These are phyloP conservation scores for Cucumis sativus DNA, from an alignment of 306 rosid species.

Conservation along the genomic window DNA sequence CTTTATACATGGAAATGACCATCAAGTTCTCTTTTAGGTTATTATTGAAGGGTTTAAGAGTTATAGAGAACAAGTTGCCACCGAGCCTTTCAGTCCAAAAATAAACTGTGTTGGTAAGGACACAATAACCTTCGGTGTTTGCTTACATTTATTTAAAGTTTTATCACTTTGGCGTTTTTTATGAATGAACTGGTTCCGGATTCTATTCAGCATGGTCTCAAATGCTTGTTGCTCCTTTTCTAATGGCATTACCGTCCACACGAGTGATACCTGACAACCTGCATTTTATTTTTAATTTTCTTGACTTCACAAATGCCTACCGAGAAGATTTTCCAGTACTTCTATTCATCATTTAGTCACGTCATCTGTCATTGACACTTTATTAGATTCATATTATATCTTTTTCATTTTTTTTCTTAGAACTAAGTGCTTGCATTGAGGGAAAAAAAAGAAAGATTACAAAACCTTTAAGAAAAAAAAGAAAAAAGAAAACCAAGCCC, in stretches of 20 bases:
- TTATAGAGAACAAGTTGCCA: slow-evolving; percentile 80
- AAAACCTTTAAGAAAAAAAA: too few relatives aligned
- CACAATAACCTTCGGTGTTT: slow-evolving; percentile 6
- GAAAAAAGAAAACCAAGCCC: too few relatives aligned
- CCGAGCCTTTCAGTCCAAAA: slow-evolving; percentile 95
- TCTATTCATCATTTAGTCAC: not conserved
- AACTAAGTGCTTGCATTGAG: too few relatives aligned
- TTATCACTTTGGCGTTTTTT: not conserved
- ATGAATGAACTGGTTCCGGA: not conserved
- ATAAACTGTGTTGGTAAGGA: slow-evolving; percentile 92
- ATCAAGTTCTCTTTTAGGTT: slow-evolving; percentile 28
- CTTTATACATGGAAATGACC: not conserved
- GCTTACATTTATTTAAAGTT: not conserved
- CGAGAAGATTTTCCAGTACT: not conserved
- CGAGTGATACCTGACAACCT: not conserved
- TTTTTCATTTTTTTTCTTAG: too few relatives aligned
- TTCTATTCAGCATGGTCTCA: not conserved
- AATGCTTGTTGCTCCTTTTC: not conserved
- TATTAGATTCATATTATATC: not conserved
- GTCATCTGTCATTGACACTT: not conserved
- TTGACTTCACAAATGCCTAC: not conserved
- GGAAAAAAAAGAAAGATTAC: too few relatives aligned
- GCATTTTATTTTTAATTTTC: not conserved
- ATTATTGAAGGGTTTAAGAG: slow-evolving; percentile 95
- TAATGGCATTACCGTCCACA: not conserved